Evolutionary conservation across 805 yeast species (phyloP).

Genomic region (Kodamaea neixiangensis): DNA sequence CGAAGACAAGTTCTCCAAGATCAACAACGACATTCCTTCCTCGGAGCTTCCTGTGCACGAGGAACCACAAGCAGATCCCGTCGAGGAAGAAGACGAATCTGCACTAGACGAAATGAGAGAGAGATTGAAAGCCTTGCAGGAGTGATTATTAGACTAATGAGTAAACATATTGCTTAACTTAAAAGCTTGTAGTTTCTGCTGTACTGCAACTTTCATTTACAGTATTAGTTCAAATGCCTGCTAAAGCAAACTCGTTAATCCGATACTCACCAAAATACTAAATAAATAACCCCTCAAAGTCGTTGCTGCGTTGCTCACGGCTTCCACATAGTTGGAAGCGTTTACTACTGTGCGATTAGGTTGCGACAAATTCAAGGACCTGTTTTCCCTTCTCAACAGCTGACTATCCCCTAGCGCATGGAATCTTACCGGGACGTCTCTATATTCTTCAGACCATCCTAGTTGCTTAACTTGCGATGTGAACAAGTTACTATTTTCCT

Average conservation of each 20-base stretch:
- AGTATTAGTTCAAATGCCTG: neutral
- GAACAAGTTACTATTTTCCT: neutral
- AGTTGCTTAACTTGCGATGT: neutral
- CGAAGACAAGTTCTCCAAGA: slow-evolving; percentile 40
- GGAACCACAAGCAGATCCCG: slow-evolving; percentile 18
- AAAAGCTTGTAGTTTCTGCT: too few species aligned
- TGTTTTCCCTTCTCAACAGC: neutral
- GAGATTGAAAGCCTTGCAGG: slow-evolving; percentile 79
- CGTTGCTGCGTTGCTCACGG: neutral
- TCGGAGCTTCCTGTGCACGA: slow-evolving; percentile 20
- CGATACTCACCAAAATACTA: neutral
- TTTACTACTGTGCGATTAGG: neutral
- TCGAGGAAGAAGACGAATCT: slow-evolving; percentile 61
- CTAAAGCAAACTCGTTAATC: neutral
- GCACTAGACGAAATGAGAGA: slow-evolving; percentile 86
- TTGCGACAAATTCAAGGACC: neutral
- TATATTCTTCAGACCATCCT: neutral
- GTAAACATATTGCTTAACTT: too few species aligned
- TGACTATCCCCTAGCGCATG: neutral
- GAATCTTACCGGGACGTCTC: neutral
- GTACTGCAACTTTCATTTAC: too few species aligned
- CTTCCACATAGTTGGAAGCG: neutral
- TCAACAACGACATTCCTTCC: slow-evolving; percentile 36
- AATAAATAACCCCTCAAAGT: neutral
- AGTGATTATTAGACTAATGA: slow-evolving; percentile 13